A percentile compares a stretch with the other conserved stretches of the same genome.
These are phyloP conservation scores for Papiliotrema laurentii DNA, from an alignment of 1,284 basidiomycete genomes.

Conservation along the genomic window DNA sequence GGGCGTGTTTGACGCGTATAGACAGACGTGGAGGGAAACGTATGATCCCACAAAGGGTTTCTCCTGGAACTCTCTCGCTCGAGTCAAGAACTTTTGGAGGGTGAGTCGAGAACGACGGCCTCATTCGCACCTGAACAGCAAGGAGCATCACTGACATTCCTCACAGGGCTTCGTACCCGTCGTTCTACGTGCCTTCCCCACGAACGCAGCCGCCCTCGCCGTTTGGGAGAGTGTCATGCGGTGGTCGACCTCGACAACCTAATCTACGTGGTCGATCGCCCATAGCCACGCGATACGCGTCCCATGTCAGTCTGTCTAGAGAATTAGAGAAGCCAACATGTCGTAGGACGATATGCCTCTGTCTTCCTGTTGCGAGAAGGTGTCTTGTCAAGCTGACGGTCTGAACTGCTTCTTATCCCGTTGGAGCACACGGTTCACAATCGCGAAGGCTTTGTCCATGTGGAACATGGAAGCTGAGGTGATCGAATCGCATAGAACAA, in stretches of 20 bases:
- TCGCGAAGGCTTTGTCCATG: too few species aligned
- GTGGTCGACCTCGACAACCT: slow-evolving; percentile 7
- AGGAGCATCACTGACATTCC: slow-evolving; percentile 6
- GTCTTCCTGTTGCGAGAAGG: too few species aligned
- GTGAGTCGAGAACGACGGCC: too few species aligned
- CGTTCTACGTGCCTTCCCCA: slow-evolving; percentile 45
- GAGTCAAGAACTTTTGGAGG: slow-evolving; percentile 43
- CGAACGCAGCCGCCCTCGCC: slow-evolving; percentile 46
- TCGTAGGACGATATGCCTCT: too few species aligned
- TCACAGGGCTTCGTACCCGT: slow-evolving; percentile 46
- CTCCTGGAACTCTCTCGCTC: slow-evolving; percentile 33
- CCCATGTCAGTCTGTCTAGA: background rate
- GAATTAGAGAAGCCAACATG: too few species aligned
- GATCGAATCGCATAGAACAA: too few species aligned
- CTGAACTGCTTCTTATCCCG: too few species aligned
- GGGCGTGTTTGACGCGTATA: slow-evolving; percentile 38
- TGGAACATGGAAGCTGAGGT: too few species aligned
- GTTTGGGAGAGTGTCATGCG: slow-evolving; percentile 49
- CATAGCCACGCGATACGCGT: too few species aligned
- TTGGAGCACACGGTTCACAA: too few species aligned
- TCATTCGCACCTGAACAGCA: background rate
- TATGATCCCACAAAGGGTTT: slow-evolving; percentile 25
- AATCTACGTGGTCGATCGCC: too few species aligned
- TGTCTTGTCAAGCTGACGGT: too few species aligned
- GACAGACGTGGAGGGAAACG: slow-evolving; percentile 37